Evolutionary conservation across 306 rosid species (phyloP).

Genomic region (Astragalus glycyphyllos): DNA sequence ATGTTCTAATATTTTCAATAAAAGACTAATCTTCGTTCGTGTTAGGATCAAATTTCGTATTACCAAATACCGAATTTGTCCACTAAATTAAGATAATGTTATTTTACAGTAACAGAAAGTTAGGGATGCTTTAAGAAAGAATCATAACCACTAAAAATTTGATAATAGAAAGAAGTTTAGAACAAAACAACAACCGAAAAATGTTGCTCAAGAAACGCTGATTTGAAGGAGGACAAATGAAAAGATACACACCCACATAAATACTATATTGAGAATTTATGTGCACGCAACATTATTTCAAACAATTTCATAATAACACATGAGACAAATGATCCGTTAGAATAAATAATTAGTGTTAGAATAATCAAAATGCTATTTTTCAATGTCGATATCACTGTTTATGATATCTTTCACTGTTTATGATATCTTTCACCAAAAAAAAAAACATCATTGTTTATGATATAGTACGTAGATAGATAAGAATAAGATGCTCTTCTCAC

Average conservation of each 20-base stretch:
- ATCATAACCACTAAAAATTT: slow-evolving; percentile 6
- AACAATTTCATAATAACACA: slow-evolving; percentile 26
- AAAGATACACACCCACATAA: not conserved
- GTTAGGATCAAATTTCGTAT: no score
- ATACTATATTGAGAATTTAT: slow-evolving; percentile 27
- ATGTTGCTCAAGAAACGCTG: slow-evolving; percentile 32
- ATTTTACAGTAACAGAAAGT: slow-evolving; percentile 34
- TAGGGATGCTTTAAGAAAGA: not conserved
- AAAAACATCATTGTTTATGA: slow-evolving; percentile 43
- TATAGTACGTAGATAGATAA: not conserved
- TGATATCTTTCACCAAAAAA: no score
- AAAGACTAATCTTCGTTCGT: no score
- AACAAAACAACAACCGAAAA: slow-evolving; percentile 34
- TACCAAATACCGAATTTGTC: no score
- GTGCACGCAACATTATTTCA: slow-evolving; percentile 33
- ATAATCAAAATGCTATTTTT: slow-evolving; percentile 28
- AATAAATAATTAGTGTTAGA: slow-evolving; percentile 16
- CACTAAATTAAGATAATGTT: slow-evolving; percentile 41
- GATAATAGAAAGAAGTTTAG: slow-evolving; percentile 32
- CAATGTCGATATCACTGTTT: slow-evolving; percentile 42
- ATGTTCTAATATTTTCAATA: no score
- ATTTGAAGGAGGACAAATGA: slow-evolving; percentile 35
- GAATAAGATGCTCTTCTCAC: slow-evolving; percentile 39
- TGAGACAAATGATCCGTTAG: slow-evolving; percentile 36
- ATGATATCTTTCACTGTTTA: no score